Percentiles rank a stretch among this genome's conserved stretches.
Evolutionary conservation across 768 basidiomycete species (phyloP).

Genomic region (Fistulinella prunicolor): DNA sequence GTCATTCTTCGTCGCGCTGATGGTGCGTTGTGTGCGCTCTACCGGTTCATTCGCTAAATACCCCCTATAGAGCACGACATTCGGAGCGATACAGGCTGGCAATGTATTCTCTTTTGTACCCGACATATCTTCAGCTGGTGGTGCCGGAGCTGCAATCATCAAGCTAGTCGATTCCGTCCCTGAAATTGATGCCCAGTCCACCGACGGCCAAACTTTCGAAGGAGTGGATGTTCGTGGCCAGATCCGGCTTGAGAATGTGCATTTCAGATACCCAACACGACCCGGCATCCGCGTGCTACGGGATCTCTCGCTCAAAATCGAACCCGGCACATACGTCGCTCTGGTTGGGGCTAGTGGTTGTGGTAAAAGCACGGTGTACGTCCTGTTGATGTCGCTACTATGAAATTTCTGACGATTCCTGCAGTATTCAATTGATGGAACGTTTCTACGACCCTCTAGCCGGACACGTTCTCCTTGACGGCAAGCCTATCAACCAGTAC

Average conservation of each 20-base stretch:
- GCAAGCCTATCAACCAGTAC: slow-evolving; percentile 67
- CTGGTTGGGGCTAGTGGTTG: slow-evolving; percentile 80
- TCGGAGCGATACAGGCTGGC: slow-evolving; percentile 84
- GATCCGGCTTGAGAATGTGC: slow-evolving; percentile 74
- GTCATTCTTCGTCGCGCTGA: slow-evolving; percentile 81
- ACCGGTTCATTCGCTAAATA: not conserved
- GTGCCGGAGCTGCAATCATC: slow-evolving; percentile 74
- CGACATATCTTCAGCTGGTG: slow-evolving; percentile 80
- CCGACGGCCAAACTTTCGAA: slow-evolving; percentile 54
- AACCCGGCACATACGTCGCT: slow-evolving; percentile 79
- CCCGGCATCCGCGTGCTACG: slow-evolving; percentile 82
- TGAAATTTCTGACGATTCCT: not conserved
- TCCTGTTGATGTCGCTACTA: slow-evolving; percentile 3
- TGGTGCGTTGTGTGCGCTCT: slow-evolving; percentile 44
- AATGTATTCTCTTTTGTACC: slow-evolving; percentile 85
- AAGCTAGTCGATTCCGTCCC: slow-evolving; percentile 69
- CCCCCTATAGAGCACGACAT: slow-evolving; percentile 55
- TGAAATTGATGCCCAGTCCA: slow-evolving; percentile 78
- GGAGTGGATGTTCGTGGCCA: slow-evolving; percentile 49
- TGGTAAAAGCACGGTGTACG: slow-evolving; percentile 79
- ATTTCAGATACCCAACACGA: slow-evolving; percentile 89
- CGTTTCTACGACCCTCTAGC: slow-evolving; percentile 81
- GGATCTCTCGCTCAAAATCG: slow-evolving; percentile 64
- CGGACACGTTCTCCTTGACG: slow-evolving; percentile 72
- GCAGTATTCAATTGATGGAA: slow-evolving; percentile 76